These are phyloP conservation scores for Tulasnella sp. DNA, from an alignment of 768 basidiomycete genomes.

Conservation along the genomic window DNA sequence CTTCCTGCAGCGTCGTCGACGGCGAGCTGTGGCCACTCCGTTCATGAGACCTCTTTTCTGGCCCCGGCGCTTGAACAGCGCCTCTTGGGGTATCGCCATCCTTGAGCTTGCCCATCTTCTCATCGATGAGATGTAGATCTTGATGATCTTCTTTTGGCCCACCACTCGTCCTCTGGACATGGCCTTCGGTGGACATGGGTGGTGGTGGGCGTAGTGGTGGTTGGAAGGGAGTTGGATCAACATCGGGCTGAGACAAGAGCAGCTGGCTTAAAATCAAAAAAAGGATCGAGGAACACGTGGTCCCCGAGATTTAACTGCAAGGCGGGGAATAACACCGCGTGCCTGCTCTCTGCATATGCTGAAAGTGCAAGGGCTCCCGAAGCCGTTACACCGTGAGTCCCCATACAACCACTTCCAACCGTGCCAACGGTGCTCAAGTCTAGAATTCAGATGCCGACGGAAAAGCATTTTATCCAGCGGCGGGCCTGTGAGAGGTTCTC, in stretches of 20 bases:
- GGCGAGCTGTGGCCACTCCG: neutral
- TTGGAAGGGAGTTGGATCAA: neutral
- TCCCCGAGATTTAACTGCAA: neutral
- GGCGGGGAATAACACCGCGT: constrained; percentile 2
- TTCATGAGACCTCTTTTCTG: neutral
- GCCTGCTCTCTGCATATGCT: neutral
- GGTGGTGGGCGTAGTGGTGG: neutral
- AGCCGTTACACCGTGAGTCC: neutral
- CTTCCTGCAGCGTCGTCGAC: neutral
- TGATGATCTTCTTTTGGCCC: neutral
- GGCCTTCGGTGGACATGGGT: neutral
- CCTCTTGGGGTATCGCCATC: neutral
- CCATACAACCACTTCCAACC: constrained; percentile 3
- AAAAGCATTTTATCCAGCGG: neutral
- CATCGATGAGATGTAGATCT: neutral
- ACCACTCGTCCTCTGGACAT: constrained; percentile 1
- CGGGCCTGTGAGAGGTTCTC: neutral
- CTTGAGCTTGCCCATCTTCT: neutral
- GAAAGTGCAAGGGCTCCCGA: neutral
- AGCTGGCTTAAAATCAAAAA: neutral
- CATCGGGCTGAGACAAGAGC: neutral
- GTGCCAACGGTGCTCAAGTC: neutral
- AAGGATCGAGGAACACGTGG: neutral
- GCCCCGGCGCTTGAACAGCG: neutral
- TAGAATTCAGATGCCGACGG: neutral